Evolutionary conservation across 495 filamentous ascomycete genomes (phyloP), one percentile per base, ranked within the genome.

Genomic region (Penicillium pulvis): DNA sequence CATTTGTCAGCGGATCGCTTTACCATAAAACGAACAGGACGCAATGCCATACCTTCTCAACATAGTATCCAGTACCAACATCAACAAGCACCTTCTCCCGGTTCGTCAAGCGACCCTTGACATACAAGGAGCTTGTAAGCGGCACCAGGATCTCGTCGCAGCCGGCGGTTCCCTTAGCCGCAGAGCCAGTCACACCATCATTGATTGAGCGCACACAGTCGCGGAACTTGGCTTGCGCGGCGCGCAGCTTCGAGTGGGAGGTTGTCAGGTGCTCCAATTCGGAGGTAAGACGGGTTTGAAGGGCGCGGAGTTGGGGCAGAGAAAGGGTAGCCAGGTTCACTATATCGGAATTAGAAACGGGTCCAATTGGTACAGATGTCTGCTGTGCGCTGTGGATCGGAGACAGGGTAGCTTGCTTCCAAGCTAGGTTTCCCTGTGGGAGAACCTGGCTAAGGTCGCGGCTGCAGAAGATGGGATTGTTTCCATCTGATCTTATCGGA

Each of bases 221-320:
- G 33, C 86, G 80, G 80, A 98, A 98, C 71, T 93, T 94, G 52
- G 85, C 78, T 70, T 97, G 95, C 17, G 94, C 95, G 30, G 86
- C 85, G 58, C 91, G 90, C 31, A 98, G 85, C 74, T 94, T 93
- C 39, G 86, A 75, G 79, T 95, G 96, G 12, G 95, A 97, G 55
- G 76, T 81, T 0, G 90, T 95, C 61, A 98, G 86, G 77, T 97
- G 92, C 69, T 96, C 89, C 59, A 98, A 85, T 68, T 98, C 94
- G 61, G 92, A 87, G 71, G 96, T 93, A 57, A 98, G 89, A 69
- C 96, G 93, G 71, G 94, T 91, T 77, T 98, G 97, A 43, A 98
- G 85, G 43, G 81, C 76, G 62, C 77, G 81, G 57, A 89, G 80
- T 66, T 88, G 75, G 5, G 68, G 76, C 35, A 79, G 70, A 33